phyloP scores from a whole-genome alignment of 1,139 yeast genomes.

The Fermentozyma sake region DNA sequence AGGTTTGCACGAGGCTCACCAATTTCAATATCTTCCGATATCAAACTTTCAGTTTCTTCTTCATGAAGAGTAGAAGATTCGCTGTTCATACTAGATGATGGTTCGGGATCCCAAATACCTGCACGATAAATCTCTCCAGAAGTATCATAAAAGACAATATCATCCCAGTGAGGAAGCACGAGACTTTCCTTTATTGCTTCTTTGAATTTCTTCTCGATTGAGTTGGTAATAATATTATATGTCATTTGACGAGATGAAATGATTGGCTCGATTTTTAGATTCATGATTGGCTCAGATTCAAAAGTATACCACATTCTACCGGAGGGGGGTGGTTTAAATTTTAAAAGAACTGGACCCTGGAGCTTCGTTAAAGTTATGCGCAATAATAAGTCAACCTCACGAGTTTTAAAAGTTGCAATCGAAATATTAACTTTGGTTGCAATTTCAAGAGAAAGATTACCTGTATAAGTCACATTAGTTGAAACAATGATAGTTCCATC shows the following conservation, averaged over 20 bases:
- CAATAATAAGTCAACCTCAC: constrained; percentile 73
- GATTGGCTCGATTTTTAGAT: constrained; percentile 77
- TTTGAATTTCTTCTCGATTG: constrained; percentile 72
- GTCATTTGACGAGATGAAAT: constrained; percentile 80
- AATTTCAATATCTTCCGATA: constrained; percentile 1
- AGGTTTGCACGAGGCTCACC: background rate
- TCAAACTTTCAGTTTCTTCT: constrained; percentile 5
- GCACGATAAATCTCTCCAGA: constrained; percentile 72
- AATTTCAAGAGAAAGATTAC: constrained; percentile 68
- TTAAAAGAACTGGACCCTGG: constrained; percentile 68
- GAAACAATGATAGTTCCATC: constrained; percentile 74
- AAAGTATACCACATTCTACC: constrained; percentile 89
- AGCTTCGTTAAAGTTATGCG: constrained; percentile 65
- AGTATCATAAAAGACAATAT: constrained; percentile 67
- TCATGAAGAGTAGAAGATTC: too few species aligned
- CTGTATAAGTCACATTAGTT: constrained; percentile 62
- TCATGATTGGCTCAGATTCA: constrained; percentile 71
- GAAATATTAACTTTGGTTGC: constrained; percentile 75
- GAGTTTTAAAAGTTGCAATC: constrained; percentile 58
- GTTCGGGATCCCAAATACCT: constrained; percentile 75
- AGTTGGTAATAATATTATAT: constrained; percentile 72
- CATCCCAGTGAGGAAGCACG: constrained; percentile 88
- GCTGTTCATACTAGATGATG: constrained; percentile 3
- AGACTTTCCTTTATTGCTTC: constrained; percentile 77
- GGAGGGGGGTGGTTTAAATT: constrained; percentile 86